Conservation (phyloP, 495 filamentous ascomycete genomes). For the Sordaria brevicollis region DNA sequence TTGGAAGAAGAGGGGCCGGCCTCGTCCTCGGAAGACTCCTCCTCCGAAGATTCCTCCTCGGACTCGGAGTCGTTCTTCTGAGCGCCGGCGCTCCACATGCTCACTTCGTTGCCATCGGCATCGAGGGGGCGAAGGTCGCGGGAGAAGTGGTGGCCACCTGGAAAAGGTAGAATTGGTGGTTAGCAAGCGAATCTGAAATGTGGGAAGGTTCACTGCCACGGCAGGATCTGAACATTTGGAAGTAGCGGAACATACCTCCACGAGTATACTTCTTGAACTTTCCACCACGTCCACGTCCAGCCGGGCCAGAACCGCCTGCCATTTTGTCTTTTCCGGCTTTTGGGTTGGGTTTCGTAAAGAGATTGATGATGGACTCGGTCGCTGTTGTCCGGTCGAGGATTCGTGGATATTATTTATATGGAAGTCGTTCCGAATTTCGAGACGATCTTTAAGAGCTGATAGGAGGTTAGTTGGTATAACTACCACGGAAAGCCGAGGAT, state of each 20-base stretch:
- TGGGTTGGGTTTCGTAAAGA: conserved; percentile 1
- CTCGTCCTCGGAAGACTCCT: conserved; percentile 22
- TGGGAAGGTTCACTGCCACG: neutral
- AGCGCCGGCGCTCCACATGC: conserved; percentile 56
- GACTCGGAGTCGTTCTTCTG: conserved; percentile 22
- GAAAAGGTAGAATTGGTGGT: neutral
- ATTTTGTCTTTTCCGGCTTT: conserved; percentile 31
- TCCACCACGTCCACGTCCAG: conserved; percentile 65
- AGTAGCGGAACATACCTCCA: conserved; percentile 55
- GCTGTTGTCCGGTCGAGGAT: neutral
- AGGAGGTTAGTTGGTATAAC: neutral
- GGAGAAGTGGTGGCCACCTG: conserved; percentile 92
- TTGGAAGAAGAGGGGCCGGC: conserved; percentile 21
- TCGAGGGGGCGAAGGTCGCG: conserved; percentile 77
- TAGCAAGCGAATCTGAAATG: neutral
- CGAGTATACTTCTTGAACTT: conserved; percentile 91
- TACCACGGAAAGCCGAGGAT: conserved; percentile 3
- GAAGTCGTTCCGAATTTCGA: neutral
- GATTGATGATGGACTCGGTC: conserved; percentile 3
- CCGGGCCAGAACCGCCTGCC: conserved; percentile 45
- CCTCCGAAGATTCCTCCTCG: conserved; percentile 35
- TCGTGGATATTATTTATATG: neutral
- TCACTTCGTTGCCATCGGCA: conserved; percentile 64
- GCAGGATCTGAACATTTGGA: too few relatives aligned
- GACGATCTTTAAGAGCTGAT: conserved; percentile 9